Evolutionary conservation across 2,329 filamentous ascomycete species (phyloP).

Genomic region (Graphilbum ipis-grandicollis): DNA sequence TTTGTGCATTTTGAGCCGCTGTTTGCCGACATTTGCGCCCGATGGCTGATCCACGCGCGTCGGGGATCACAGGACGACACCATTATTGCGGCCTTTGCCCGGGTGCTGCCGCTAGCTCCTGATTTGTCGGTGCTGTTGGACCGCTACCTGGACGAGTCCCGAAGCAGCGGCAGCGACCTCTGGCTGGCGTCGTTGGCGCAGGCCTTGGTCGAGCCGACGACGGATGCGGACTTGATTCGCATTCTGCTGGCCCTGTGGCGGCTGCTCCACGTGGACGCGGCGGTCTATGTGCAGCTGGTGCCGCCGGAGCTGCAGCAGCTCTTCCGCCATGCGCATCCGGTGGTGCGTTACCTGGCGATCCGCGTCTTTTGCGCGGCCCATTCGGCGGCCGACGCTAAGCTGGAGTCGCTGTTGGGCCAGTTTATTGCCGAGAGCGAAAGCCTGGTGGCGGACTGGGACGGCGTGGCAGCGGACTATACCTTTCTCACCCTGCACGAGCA

Average conservation of each 20-base stretch:
- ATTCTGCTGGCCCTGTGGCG: conserved; percentile 58
- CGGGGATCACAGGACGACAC: conserved; percentile 19
- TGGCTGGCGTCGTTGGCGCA: too few relatives aligned
- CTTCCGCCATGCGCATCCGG: conserved; percentile 39
- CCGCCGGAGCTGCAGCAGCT: conserved; percentile 51
- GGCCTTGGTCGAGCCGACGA: conserved; percentile 8
- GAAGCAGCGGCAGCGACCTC: too few relatives aligned
- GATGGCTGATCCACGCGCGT: conserved; percentile 46
- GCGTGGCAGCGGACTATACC: conserved; percentile 56
- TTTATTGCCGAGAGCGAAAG: conserved; percentile 44
- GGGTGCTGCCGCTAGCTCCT: conserved; percentile 66
- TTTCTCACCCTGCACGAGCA: conserved; percentile 49
- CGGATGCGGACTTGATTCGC: conserved; percentile 13
- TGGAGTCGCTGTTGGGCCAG: conserved; percentile 51
- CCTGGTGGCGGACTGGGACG: conserved; percentile 60
- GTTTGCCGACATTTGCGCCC: conserved; percentile 67
- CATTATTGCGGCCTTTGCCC: conserved; percentile 56
- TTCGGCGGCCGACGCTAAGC: conserved; percentile 61
- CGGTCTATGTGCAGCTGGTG: conserved; percentile 43
- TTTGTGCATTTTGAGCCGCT: conserved; percentile 59
- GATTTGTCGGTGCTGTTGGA: conserved; percentile 60
- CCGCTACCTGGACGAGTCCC: conserved; percentile 16
- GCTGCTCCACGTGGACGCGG: conserved; percentile 58
- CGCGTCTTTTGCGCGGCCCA: conserved; percentile 67
- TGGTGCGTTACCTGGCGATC: conserved; percentile 65